Percentiles rank a stretch among this genome's conserved stretches.
phyloP scores from a whole-genome alignment of 345 rosid genomes.

The Hypericum androsaemum region DNA sequence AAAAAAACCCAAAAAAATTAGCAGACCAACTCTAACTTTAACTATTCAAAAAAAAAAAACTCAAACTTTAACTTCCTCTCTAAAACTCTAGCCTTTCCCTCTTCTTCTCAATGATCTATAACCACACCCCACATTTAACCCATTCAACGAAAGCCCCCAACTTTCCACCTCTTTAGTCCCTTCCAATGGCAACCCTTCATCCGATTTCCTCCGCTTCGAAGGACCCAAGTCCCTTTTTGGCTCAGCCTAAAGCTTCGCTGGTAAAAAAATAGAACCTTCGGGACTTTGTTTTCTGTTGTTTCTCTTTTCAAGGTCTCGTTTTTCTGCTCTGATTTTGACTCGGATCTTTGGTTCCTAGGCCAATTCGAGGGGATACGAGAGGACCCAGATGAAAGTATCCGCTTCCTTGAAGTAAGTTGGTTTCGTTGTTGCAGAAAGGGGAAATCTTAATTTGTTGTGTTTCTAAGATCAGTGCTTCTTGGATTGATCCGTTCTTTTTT shows the following conservation, averaged over 20 bases:
- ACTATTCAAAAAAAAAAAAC: no score
- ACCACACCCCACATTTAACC: no score
- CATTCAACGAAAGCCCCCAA: no score
- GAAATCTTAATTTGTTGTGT: not conserved
- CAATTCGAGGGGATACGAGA: constrained; percentile 19
- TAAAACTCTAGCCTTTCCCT: no score
- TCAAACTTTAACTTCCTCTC: no score
- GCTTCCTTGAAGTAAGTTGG: constrained; percentile 28
- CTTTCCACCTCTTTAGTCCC: not conserved
- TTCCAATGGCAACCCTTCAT: not conserved
- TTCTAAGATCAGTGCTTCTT: no score
- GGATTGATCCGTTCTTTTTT: no score
- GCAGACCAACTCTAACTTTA: no score
- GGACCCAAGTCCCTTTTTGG: not conserved
- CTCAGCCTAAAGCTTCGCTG: not conserved
- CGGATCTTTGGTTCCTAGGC: constrained; percentile 27
- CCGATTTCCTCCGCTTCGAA: constrained; percentile 1
- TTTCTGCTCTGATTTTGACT: not conserved
- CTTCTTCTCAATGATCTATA: no score
- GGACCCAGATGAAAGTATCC: constrained; percentile 20
- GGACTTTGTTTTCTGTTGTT: not conserved
- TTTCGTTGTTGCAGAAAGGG: not conserved
- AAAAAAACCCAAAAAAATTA: no score
- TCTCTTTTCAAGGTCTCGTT: not conserved
- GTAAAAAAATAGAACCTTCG: not conserved